Evolutionary conservation across 768 basidiomycete species (phyloP).

Genomic region (Amanita exitialis): DNA sequence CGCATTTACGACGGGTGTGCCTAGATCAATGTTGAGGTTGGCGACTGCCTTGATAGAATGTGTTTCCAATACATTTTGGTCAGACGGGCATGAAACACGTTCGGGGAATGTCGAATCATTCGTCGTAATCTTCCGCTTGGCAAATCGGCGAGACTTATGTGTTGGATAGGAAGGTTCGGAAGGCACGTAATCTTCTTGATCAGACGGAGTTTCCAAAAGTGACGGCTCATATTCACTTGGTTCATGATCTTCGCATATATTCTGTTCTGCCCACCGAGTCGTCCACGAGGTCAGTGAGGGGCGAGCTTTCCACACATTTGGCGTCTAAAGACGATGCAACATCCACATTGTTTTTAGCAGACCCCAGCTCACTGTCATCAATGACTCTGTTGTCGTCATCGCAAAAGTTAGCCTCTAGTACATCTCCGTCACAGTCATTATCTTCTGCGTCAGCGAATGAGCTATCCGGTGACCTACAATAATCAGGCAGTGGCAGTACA

Average conservation of each 20-base stretch:
- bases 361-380: background rate
- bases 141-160: background rate
- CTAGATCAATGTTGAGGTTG: constrained; percentile 19
- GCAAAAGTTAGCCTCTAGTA: background rate
- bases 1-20: constrained; percentile 52
- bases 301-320: background rate
- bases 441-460: constrained; percentile 1
- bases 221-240: constrained; percentile 6
- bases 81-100: background rate
- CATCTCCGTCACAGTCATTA: background rate
- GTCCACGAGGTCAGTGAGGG: background rate
- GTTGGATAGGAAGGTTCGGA: background rate
- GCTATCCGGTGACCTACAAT: background rate
- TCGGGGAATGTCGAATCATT: background rate
- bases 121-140: background rate
- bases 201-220: background rate
- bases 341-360: background rate
- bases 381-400: background rate
- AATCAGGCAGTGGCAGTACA: background rate
- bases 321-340: background rate
- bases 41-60: background rate
- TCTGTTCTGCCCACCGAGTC: background rate
- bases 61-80: background rate
- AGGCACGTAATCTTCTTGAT: background rate
- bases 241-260: background rate